phyloP scores from a whole-genome alignment of 2,329 filamentous ascomycete species.

The Zasmidium citrigriseum region DNA sequence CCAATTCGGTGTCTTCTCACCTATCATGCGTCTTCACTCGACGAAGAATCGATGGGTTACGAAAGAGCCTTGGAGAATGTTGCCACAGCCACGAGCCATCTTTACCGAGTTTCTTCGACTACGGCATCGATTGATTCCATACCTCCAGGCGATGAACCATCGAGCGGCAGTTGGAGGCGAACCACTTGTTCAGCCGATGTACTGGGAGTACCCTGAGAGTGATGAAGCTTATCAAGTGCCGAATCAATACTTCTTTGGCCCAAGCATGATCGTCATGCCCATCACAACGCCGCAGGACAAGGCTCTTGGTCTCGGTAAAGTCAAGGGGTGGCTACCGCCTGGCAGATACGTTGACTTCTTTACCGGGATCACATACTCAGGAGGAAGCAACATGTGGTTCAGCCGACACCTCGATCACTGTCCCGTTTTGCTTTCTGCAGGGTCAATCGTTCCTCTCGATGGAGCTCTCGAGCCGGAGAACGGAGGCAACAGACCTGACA shows the following conservation, averaged over 20 bases:
- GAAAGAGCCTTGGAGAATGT: conserved; percentile 61
- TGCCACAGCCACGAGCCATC: conserved; percentile 51
- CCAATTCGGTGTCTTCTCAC: conserved; percentile 63
- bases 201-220: conserved; percentile 58
- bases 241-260: conserved; percentile 63
- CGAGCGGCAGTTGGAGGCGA: conserved; percentile 41
- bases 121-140: conserved; percentile 62
- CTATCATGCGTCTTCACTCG: conserved; percentile 63
- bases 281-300: conserved; percentile 55
- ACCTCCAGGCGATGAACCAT: conserved; percentile 59
- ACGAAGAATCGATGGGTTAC: conserved; percentile 59
- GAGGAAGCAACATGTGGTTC: conserved; percentile 54
- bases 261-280: conserved; percentile 57
- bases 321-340: conserved; percentile 59
- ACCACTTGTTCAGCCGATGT: conserved; percentile 62
- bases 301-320: conserved; percentile 49
- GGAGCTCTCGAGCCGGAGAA: conserved; percentile 44
- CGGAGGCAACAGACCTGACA: conserved; percentile 50
- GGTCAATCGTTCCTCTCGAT: conserved; percentile 61
- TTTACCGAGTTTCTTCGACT: conserved; percentile 36
- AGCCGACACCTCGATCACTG: conserved; percentile 52
- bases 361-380: conserved; percentile 59
- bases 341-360: conserved; percentile 60
- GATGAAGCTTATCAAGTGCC: conserved; percentile 58
- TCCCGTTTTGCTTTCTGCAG: conserved; percentile 58